Conservation (phyloP, 805 yeast species). For the Sporopachydermia lactativora region DNA sequence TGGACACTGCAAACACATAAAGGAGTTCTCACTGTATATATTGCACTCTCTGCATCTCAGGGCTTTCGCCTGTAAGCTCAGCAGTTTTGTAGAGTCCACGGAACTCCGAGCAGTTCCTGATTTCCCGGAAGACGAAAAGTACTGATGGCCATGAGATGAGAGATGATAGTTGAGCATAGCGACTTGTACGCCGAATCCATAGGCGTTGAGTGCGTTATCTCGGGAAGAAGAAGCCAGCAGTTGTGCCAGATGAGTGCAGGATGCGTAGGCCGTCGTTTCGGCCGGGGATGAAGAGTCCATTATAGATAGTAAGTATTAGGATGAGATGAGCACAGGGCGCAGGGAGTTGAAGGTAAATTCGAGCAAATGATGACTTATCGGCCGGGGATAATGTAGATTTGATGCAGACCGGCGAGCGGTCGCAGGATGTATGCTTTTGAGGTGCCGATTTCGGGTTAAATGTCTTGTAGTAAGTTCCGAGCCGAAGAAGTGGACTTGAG, state of each 20-base stretch:
- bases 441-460: too few relatives aligned
- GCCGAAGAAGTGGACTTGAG: too few relatives aligned
- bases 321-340: too few relatives aligned
- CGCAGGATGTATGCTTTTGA: too few relatives aligned
- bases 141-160: slow-evolving; percentile 6
- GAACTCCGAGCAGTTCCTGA: slow-evolving; percentile 16
- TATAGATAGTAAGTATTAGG: too few relatives aligned
- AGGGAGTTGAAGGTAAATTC: too few relatives aligned
- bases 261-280: slow-evolving; percentile 7
- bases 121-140: slow-evolving; percentile 21
- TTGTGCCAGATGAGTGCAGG: slow-evolving; percentile 16
- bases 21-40: slow-evolving; percentile 21
- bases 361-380: too few relatives aligned
- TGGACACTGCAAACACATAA: slow-evolving; percentile 67
- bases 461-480: too few relatives aligned
- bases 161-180: slow-evolving; percentile 9
- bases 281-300: too few relatives aligned
- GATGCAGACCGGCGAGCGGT: too few relatives aligned
- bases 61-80: slow-evolving; percentile 12
- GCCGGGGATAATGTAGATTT: too few relatives aligned
- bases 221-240: slow-evolving; percentile 15
- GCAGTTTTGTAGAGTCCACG: slow-evolving; percentile 14
- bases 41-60: slow-evolving; percentile 18
- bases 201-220: slow-evolving; percentile 16
- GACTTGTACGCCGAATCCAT: slow-evolving; percentile 14